Evolutionary conservation across 768 basidiomycete genomes (phyloP), one percentile per base, ranked within the genome.

Genomic region (Hericium alpestre): DNA sequence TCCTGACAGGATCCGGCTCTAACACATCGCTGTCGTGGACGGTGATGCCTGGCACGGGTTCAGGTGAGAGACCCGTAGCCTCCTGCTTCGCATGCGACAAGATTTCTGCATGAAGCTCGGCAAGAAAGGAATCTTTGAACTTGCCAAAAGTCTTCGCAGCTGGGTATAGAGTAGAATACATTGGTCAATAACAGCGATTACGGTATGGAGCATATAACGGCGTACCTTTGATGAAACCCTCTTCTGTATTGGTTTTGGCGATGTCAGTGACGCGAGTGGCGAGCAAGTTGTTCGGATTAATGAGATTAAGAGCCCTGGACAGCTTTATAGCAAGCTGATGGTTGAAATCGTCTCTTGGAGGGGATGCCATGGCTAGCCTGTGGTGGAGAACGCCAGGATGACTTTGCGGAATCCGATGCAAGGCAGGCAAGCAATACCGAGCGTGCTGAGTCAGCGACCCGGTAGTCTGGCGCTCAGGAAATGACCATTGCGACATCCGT

Each of bases 111-210:
- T 92, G 88, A 8, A 94, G 71, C 61, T 91, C 87, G 43, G 79
- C 74, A 54, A 94, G 75, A 65, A 90, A 88, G 38, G 83, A 80
- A 65, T 83, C 81, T 66, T 85, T 78, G 66, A 94, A 93, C 75
- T 89, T 89, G 68, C 90, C 92, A 73, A 96, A 94, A 37, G 84
- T 74, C 60, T 76, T 80, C 38, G 87, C 86, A 63, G 90, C 90
- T 85, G 63, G 1, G 32, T 10, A 55, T 18, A 10, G 43, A 52
- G 22, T 23, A 16, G 25, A 40, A 4, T 11, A 50, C 6, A 47
- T 46, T 10, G 11, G 22, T 3, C n/a, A 41, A 12, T 8, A 37
- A 51, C 13, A 38, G 12, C 16, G 32, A 40, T 4, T 16, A 32
- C 32, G 6, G 41, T 7, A 22, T 15, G 10, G 11, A 41, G 6